Conservation (phyloP, 495 filamentous ascomycete species). For the Annulohypoxylon nitens region DNA sequence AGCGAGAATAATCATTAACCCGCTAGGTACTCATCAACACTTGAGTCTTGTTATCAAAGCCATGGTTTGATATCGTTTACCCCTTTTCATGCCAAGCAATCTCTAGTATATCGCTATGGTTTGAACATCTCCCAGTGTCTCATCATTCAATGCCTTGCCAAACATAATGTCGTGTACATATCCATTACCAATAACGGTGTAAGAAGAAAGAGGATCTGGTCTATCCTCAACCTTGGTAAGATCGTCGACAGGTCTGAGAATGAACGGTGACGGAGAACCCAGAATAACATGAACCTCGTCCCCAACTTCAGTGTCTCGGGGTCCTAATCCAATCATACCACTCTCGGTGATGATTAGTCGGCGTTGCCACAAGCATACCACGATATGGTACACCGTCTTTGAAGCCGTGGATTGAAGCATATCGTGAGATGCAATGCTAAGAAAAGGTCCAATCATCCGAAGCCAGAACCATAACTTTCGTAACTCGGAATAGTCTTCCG, state of each 20-base stretch:
- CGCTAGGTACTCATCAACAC: no score
- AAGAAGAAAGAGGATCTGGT: not conserved
- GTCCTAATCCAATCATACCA: not conserved
- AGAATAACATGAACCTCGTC: not conserved
- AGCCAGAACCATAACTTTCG: not conserved
- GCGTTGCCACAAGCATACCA: not conserved
- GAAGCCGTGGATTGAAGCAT: not conserved
- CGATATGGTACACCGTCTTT: not conserved
- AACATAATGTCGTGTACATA: constrained; percentile 4
- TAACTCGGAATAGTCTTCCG: not conserved
- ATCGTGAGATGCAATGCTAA: not conserved
- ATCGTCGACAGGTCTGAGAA: not conserved
- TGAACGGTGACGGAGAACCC: not conserved
- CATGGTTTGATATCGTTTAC: not conserved
- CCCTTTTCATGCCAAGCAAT: not conserved
- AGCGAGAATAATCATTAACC: no score
- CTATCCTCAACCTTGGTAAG: not conserved
- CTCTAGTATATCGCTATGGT: not conserved
- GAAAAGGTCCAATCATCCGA: not conserved
- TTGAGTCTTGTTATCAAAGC: not conserved
- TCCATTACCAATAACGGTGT: not conserved
- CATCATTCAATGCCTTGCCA: not conserved
- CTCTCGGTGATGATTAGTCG: not conserved
- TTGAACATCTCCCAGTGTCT: not conserved
- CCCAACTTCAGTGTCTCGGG: not conserved